Percentiles rank a stretch among this genome's conserved stretches.
These are phyloP conservation scores for Nicotiana sylvestris DNA, from an alignment of 257 asterid species.

Conservation along the genomic window DNA sequence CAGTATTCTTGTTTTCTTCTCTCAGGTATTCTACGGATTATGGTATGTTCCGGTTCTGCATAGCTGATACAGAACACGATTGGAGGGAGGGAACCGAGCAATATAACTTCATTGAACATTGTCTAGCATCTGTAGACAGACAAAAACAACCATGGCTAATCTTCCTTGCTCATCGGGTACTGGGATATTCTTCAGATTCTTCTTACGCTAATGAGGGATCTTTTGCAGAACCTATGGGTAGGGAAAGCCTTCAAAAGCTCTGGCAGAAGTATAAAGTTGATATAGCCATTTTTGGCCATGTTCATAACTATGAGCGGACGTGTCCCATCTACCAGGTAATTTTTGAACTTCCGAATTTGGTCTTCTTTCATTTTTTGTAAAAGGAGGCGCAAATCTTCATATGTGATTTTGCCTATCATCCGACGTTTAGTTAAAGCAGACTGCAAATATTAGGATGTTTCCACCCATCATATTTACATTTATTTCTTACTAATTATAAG, in stretches of 20 bases:
- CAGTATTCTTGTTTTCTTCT: neutral
- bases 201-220: slow-evolving; percentile 53
- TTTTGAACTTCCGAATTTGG: neutral
- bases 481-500: neutral
- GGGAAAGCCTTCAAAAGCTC: slow-evolving; percentile 68
- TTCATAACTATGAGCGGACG: slow-evolving; percentile 70
- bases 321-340: slow-evolving; percentile 77
- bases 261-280: slow-evolving; percentile 93
- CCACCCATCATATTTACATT: neutral
- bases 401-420: neutral
- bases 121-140: slow-evolving; percentile 72
- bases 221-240: slow-evolving; percentile 86
- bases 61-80: slow-evolving; percentile 82
- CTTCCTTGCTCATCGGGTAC: slow-evolving; percentile 75
- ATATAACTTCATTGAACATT: slow-evolving; percentile 65
- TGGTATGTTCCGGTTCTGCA: slow-evolving; percentile 87
- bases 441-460: neutral
- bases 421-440: neutral
- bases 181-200: slow-evolving; percentile 71
- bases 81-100: slow-evolving; percentile 88
- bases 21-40: slow-evolving; percentile 73
- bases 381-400: neutral
- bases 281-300: slow-evolving; percentile 69
- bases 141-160: slow-evolving; percentile 85
- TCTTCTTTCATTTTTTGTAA: neutral